Base-by-base conservation (phyloP, 768 basidiomycete species). In the Lanmaoa rubissima region DNA sequence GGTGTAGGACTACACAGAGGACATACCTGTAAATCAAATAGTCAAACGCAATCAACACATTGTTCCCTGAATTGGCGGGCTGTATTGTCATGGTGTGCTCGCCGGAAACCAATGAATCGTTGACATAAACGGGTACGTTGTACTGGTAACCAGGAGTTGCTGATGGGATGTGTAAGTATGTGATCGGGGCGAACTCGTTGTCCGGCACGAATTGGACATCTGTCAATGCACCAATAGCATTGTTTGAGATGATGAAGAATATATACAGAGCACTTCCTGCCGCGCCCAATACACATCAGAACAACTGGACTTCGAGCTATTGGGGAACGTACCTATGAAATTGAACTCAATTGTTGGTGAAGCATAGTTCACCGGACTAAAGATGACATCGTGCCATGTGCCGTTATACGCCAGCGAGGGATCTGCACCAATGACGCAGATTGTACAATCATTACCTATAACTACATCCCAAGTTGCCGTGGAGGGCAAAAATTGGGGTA, bases 351-450 rank as follows among this genome's bases (percentile, higher is more conserved):
- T 36, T 3, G 11, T 14, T 38, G 32, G 58, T 11, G 28, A 12
- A 38, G 11, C 26, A 0, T 6, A 16, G 3, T 28, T 28, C 4
- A 6, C 6, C 2, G 36, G 32, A 41, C 3, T 0, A 16, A 9
- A 61, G 6, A 54, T 65, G 3, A 46, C 1, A 8, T 60, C 64
- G 16, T 66, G 65, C 65, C 65, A 65, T 41, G 65, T 65, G 2
- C 38, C 55, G 6, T 63, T 31, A 34, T 63, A 57, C 2, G 46
- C 59, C 17, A 3, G 14, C 1, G 53, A 13, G 6, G 57, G 34
- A 39, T 61, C 43, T 3, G 54, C 61, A 1, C 40, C 2, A 3
- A 19, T 55, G 1, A 11, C 0, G 9, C 65, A 28, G 2, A 0
- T 0, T 28, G 28, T 28, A 28, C 28, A 28, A 28, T 4, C 4